Percentiles rank a stretch among this genome's conserved stretches.
Conservation (phyloP, 2,329 filamentous ascomycete genomes). For the Aspergillus luchuensis region DNA sequence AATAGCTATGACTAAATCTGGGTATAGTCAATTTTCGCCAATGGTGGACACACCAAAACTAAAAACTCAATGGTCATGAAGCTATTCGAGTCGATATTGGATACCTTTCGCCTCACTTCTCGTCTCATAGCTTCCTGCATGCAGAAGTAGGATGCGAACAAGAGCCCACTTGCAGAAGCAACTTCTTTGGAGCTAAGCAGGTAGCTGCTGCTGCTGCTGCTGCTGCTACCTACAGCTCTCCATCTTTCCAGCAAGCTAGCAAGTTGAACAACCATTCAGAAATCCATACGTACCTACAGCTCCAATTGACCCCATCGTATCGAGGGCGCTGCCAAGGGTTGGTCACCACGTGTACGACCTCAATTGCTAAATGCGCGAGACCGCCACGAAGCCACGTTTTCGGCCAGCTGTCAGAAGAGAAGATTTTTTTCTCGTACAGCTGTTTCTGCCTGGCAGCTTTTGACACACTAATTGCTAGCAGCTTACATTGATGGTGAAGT, state of each 20-base stretch:
- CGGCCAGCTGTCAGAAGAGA: not conserved
- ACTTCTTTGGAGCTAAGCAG: not conserved
- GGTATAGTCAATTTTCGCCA: not conserved
- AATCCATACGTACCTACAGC: no score
- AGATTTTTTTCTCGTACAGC: not conserved
- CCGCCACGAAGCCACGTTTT: conserved; percentile 8
- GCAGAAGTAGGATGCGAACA: conserved; percentile 1
- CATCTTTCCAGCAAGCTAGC: not conserved
- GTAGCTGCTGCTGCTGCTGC: not conserved
- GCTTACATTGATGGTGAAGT: not conserved
- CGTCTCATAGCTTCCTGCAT: not conserved
- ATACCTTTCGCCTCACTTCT: not conserved
- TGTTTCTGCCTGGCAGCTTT: not conserved
- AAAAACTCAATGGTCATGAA: not conserved
- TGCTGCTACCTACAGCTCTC: not conserved
- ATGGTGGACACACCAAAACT: not conserved
- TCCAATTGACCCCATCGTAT: not conserved
- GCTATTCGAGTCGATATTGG: not conserved
- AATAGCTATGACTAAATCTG: not conserved
- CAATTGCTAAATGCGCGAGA: not conserved
- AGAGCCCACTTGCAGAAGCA: not conserved
- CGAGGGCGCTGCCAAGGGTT: not conserved
- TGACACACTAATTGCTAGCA: not conserved
- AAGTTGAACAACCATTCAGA: not conserved
- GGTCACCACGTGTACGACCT: conserved; percentile 3